Base-by-base conservation (phyloP, 2,329 filamentous ascomycete species). In the Diplocarpon mali region DNA sequence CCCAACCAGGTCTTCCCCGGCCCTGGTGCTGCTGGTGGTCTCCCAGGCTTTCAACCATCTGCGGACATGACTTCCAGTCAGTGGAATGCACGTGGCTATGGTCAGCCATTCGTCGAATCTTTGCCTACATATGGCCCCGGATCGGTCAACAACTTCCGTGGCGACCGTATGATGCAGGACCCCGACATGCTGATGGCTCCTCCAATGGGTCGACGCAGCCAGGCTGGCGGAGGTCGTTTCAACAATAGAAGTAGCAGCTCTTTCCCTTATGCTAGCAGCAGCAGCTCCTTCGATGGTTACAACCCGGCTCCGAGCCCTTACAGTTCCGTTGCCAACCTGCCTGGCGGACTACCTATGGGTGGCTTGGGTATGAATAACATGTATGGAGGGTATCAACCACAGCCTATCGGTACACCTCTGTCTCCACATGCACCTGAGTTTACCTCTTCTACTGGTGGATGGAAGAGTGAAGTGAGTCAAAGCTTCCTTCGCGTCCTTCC, bases 391-490 rank as follows among this genome's bases (percentile, higher is more conserved):
- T 64, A 64, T 67, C 63, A 75, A 65, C 51, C 64, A 54, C 75
- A 75, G 51, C 68, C 76, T 20, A 70, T 76, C 49, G 75, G 78
- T 20, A 84, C 80, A 14, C 71, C 79, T 7, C 68, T 88, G 35
- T 86, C 83, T 14, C 81, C 83, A 11, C 78, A 84, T 53, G 83
- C 83, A 20, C 80, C 76, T 4, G 83, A 88, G 59, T 88, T 88
- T 55, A 85, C 78, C 11, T 74, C 78, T 3, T 65, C 67, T 20
- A 63, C 59, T 42, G 61, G 59, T 44, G 52, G 48, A 39, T 63
- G 59, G 58, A 62, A 61, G 48, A 51, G 43, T 38, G 60, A 63
- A 29, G 61, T 62, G 52, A 53, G 56, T 51, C 15, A 35, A 24
- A 24, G 20, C 20, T 55, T 10, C 20, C n/a, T 34, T 3, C 2